Evolutionary conservation across 176 grass and related monocot genomes (phyloP), one percentile per base, ranked within the genome.

Genomic region (Triticum monococcum): DNA sequence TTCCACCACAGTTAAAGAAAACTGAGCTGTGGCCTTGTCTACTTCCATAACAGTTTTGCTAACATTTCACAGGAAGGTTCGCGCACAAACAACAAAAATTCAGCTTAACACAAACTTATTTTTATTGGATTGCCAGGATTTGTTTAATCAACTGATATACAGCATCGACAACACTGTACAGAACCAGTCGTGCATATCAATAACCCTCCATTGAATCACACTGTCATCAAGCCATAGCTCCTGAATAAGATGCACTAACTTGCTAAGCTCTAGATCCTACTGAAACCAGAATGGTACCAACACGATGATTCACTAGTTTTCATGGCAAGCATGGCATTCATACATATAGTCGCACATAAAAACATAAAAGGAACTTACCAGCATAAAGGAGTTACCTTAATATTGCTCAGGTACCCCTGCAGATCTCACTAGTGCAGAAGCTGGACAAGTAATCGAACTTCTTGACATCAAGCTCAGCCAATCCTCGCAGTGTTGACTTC

Each of bases 71-170:
- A 38, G 80, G 68, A 73, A 73, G 70, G 37, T 8, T 73, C 70
- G n/a, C n/a, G 70, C 37, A 45, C n/a, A 73, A 43, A 43, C 38
- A 73, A 45, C 38, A 25, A 73, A 73, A 73, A 45, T 13, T 43
- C 70, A 63, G 24, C 54, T 84, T 62, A 45, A 62, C 71, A 46
- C 38, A 74, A 71, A 71, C 36, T 74, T 84, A 84, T 22, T 84
- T 82, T 31, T 74, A 84, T 62, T 84, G 81, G 81, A 84, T 84
- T 46, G 54, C 35, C 24, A 63, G 52, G 69, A 63, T 63, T 74
- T 84, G 38, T 83, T 83, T 84, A 84, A 75, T 28, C 82, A 84
- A 23, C 25, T 84, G 70, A 84, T 64, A 76, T 70, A 70, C 32
- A 35, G 9, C 66, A 69, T 69, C 32, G 8, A 69, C 33, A 69